Conservation (phyloP, 2,329 filamentous ascomycete species). For the Phaeophleospora eucalypticola region DNA sequence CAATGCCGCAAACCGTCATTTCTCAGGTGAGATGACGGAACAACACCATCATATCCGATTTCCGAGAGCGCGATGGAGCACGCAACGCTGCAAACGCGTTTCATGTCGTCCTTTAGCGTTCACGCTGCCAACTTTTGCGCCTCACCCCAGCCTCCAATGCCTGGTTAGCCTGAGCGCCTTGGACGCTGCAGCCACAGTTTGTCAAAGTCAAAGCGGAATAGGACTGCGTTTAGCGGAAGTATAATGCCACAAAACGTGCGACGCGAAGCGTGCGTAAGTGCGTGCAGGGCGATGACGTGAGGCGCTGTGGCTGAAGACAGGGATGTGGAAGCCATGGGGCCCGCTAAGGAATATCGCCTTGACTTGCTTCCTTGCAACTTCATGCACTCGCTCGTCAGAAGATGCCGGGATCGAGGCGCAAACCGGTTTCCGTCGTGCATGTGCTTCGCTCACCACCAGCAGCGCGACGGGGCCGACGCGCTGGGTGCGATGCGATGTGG, state of each 20-base stretch:
- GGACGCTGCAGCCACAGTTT: too few relatives aligned
- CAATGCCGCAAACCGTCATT: background rate
- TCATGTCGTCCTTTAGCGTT: background rate
- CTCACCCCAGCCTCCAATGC: background rate
- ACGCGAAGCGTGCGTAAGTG: conserved; percentile 1
- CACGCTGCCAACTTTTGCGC: conserved; percentile 4
- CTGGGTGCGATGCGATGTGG: too few relatives aligned
- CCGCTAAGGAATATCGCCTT: background rate
- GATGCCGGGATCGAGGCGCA: background rate
- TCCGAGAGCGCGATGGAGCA: too few relatives aligned
- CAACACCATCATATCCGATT: too few relatives aligned
- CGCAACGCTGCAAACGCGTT: too few relatives aligned
- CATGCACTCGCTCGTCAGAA: background rate
- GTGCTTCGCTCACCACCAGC: too few relatives aligned
- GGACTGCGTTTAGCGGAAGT: background rate
- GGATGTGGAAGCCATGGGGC: too few relatives aligned
- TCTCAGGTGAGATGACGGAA: background rate
- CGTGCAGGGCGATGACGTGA: background rate
- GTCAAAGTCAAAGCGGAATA: background rate
- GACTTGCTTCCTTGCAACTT: too few relatives aligned
- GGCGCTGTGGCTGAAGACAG: too few relatives aligned
- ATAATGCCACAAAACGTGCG: background rate
- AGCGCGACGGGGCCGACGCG: too few relatives aligned
- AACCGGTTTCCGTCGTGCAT: background rate
- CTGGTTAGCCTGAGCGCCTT: background rate